phyloP scores from a whole-genome alignment of 2,329 filamentous ascomycete genomes.

The Purpureocillium takamizusanense region DNA sequence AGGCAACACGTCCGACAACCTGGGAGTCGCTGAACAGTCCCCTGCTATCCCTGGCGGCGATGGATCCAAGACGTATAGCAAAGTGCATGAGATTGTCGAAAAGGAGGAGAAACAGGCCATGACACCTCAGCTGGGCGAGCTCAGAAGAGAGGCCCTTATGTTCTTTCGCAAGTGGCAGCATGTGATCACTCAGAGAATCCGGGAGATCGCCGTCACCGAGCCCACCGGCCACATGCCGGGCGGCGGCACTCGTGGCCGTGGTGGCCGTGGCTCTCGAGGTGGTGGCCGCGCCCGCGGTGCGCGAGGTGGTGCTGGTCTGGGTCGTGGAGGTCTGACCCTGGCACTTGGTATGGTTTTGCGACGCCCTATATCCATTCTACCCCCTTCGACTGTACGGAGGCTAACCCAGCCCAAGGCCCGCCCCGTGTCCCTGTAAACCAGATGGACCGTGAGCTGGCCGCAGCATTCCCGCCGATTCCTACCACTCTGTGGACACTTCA shows the following conservation, averaged over 20 bases:
- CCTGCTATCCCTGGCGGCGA: constrained; percentile 3
- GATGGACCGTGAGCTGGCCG: constrained; percentile 36
- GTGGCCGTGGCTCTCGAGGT: constrained; percentile 17
- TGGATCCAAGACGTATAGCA: constrained; percentile 13
- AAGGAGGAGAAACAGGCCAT: constrained; percentile 25
- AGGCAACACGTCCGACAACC: constrained; percentile 13
- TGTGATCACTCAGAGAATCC: constrained; percentile 58
- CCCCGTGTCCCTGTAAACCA: constrained; percentile 32
- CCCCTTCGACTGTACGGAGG: background rate
- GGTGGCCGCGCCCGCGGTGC: constrained; percentile 17
- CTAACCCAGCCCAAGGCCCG: constrained; percentile 16
- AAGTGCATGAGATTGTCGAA: constrained; percentile 17
- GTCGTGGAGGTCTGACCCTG: constrained; percentile 17
- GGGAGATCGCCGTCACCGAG: constrained; percentile 53
- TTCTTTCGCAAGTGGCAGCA: constrained; percentile 78
- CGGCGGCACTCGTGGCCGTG: constrained; percentile 22
- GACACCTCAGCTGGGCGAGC: constrained; percentile 44
- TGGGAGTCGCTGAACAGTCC: constrained; percentile 1
- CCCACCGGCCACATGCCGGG: constrained; percentile 10
- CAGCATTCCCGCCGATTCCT: constrained; percentile 48
- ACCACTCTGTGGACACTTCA: constrained; percentile 52
- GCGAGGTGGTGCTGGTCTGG: constrained; percentile 20
- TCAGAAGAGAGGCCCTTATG: constrained; percentile 59
- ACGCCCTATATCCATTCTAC: background rate
- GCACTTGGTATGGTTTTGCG: constrained; percentile 23